Evolutionary conservation across 257 asterid genomes (phyloP), one percentile per base, ranked within the genome.

Genomic region (Solanum habrochaites): DNA sequence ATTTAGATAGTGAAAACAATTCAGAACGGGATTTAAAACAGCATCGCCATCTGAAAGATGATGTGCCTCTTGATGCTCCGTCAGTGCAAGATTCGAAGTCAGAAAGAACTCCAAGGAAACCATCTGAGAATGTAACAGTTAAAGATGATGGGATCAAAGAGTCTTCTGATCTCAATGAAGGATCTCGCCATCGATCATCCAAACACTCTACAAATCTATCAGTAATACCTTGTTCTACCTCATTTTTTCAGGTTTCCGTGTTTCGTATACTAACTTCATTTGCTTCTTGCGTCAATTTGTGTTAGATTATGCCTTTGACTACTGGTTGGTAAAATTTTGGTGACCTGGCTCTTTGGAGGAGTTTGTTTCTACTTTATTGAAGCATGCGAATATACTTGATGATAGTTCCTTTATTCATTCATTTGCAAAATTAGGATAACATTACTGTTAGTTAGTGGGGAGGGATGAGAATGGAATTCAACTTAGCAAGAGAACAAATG

Each of bases 181-280:
- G 47, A 35, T 47, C 87, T 35, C 83, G 37, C 42, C 87, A 49
- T 72, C 87, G 49, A 49, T 72, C 87, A 71, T 40, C 85, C 25
- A 93, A 89, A 66, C 89, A 83, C 88, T 82, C 94, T 85, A 84
- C 92, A 21, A 92, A 93, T 86, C 91, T 91, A 29, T 45, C 90
- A 42, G 94, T 88, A 90, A 80, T 85, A 23, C 96, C 95, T 64
- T 93, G 88, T 83, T 56, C 96, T 32, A 92, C 88, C 8, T 87
- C 95, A 32, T 93, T 87, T 90, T 95, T 90, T 91, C 95, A 95
- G 98, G 99, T 93, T 75, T 83, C 58, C 4, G 88, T 43, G 75
- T 67, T 31, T 16, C 88, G 52, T 49, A 32, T 8, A 27, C 35
- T 21, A 9, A 52, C 66, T 64, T n/a, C 11, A 47, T 85, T 85